A percentile compares a stretch with the other conserved stretches of the same genome.
Conservation (phyloP, 2,329 filamentous ascomycete genomes). For the Xylariaceae sp. region DNA sequence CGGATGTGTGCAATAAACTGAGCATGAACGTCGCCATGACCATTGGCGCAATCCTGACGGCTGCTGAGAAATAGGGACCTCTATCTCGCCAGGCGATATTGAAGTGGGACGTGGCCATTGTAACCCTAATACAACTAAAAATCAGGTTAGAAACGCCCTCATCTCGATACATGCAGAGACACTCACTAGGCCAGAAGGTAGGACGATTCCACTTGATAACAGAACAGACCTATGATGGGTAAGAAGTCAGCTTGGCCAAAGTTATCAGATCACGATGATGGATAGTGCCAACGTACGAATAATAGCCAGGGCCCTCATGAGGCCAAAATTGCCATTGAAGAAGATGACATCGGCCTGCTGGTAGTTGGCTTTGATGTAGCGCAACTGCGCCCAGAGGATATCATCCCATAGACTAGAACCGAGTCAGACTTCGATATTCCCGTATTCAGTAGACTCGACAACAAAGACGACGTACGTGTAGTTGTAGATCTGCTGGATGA, state of each 20-base stretch:
- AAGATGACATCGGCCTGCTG: constrained; percentile 26
- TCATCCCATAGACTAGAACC: constrained; percentile 19
- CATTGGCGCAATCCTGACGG: constrained; percentile 17
- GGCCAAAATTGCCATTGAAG: constrained; percentile 26
- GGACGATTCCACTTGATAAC: constrained; percentile 24
- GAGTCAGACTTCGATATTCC: not conserved
- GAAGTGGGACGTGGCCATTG: constrained; percentile 17
- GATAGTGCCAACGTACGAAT: constrained; percentile 18
- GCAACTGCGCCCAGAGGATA: constrained; percentile 22
- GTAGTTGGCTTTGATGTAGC: constrained; percentile 24
- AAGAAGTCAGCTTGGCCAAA: not conserved
- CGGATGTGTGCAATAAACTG: constrained; percentile 20
- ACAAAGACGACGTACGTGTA: constrained; percentile 16
- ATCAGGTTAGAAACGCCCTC: constrained; percentile 1
- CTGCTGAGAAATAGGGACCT: constrained; percentile 11
- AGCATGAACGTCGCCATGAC: constrained; percentile 20
- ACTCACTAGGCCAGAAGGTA: constrained; percentile 20
- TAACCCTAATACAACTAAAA: constrained; percentile 19
- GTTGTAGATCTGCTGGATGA: constrained; percentile 26
- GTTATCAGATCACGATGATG: not conserved
- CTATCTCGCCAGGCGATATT: constrained; percentile 10
- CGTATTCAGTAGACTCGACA: too few relatives aligned
- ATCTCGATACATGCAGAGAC: not conserved
- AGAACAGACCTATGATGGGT: constrained; percentile 20
- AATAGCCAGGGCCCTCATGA: constrained; percentile 21